Base-by-base conservation (phyloP, 345 rosid species). In the Lumnitzera littorea region DNA sequence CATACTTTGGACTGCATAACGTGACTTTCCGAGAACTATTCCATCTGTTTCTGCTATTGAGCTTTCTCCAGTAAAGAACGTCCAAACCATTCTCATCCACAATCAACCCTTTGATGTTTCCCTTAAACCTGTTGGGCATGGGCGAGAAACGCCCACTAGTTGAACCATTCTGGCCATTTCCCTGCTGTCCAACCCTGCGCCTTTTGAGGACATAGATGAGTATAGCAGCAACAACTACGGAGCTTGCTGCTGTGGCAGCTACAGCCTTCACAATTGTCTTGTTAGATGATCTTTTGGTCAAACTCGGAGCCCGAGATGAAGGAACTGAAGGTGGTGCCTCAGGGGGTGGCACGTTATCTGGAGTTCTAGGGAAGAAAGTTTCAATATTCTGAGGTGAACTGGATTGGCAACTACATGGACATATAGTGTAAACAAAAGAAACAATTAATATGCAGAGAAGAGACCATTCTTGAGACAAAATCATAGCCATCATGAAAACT, bases 51-150 rank as follows among this genome's bases (percentile, higher is more conserved):
- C 70, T 72, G 2, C 41, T 75, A 57, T 82, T 73, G 27, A 80
- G 76, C 60, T 72, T 73, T 60, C 75, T 84, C 96, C 96, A 89
- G 46, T 87, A 91, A 60, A 85, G 67, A 58, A 89, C 91, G 67
- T 89, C 96, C 54, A 83, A 69, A 1, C 98, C 96, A 23, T 87
- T 62, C 65, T 87, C 96, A 53, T 91, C 92, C 24, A 84, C 79
- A 12, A 87, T 76, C 70, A 87, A 11, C 9, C 86, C 89, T 62
- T 75, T 75, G 36, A 84, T 49, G 64, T 73, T 72, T 36, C 82
- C 81, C 17, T 74, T 80, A 57, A 68, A 58, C 63, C 76, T 51
- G 15, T 46, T 50, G 50, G 64, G 50, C 74, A 72, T 31, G 14
- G 51, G 50, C 48, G 51, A 1, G 46, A 56, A 13, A 23, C 70